phyloP scores from a whole-genome alignment of 176 grass and related monocot genomes.

The Musa beccarii region DNA sequence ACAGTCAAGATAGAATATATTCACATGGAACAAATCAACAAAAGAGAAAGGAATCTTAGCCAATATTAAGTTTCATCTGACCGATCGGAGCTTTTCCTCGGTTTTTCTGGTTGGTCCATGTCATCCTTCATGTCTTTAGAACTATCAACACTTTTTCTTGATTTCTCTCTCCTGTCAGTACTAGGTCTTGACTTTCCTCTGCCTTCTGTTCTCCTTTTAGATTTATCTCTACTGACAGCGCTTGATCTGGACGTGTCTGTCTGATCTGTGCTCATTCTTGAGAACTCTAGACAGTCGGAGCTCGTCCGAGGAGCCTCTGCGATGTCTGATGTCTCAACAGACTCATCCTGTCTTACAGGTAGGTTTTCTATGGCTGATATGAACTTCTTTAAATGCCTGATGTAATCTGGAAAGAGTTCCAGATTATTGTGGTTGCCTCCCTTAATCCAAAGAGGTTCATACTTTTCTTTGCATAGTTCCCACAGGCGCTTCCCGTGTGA shows the following conservation, averaged over 20 bases:
- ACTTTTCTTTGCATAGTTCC: constrained; percentile 83
- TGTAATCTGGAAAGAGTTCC: constrained; percentile 64
- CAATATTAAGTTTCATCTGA: constrained; percentile 22
- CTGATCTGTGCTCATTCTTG: constrained; percentile 25
- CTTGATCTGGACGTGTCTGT: constrained; percentile 18
- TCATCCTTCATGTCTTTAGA: constrained; percentile 35
- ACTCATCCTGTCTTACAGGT: constrained; percentile 22
- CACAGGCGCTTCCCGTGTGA: constrained; percentile 78
- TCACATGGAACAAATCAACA: constrained; percentile 5
- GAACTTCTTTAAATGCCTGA: constrained; percentile 72
- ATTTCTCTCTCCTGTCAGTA: constrained; percentile 43
- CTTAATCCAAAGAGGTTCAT: constrained; percentile 85
- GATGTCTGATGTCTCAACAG: constrained; percentile 22
- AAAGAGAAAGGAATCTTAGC: constrained; percentile 8
- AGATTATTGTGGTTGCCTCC: constrained; percentile 78
- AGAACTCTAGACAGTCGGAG: constrained; percentile 37
- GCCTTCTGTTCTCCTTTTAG: constrained; percentile 42
- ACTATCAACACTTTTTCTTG: constrained; percentile 56
- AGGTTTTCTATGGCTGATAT: constrained; percentile 50
- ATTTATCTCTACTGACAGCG: constrained; percentile 33
- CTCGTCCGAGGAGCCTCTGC: constrained; percentile 36
- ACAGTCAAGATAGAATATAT: constrained; percentile 12
- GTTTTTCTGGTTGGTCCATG: constrained; percentile 45
- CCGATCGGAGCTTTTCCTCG: constrained; percentile 92
- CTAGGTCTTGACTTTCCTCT: constrained; percentile 42